Evolutionary conservation across 371 early-diverging fungal genomes (phyloP).

Genomic region (Syncephalis plumigaleata): DNA sequence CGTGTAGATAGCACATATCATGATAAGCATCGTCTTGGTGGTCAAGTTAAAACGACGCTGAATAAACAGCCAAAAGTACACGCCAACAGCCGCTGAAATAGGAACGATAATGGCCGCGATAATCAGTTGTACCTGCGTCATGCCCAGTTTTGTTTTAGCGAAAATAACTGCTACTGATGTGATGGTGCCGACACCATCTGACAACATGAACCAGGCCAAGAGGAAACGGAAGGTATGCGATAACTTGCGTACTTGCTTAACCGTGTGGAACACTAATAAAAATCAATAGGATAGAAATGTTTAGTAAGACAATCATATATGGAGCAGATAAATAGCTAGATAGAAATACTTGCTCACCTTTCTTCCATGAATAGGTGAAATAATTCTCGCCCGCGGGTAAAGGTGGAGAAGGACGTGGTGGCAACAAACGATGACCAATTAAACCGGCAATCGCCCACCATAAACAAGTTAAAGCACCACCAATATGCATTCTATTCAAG

Average conservation of each 20-base stretch:
- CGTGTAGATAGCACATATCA: slow-evolving; percentile 9
- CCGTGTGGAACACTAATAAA: slow-evolving; percentile 11
- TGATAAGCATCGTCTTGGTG: slow-evolving; percentile 8
- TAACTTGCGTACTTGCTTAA: slow-evolving; percentile 9
- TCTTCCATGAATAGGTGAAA: slow-evolving; percentile 21
- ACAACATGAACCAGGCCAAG: slow-evolving; percentile 21
- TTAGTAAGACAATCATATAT: neutral
- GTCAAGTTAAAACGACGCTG: slow-evolving; percentile 17
- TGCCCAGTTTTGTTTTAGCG: slow-evolving; percentile 2
- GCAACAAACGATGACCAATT: slow-evolving; percentile 15
- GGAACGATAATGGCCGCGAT: slow-evolving; percentile 23
- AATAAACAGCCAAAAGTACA: slow-evolving; percentile 24
- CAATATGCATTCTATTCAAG: slow-evolving; percentile 25
- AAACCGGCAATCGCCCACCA: slow-evolving; percentile 26
- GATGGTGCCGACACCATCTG: slow-evolving; percentile 21
- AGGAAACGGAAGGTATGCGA: slow-evolving; percentile 20
- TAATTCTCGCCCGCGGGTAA: slow-evolving; percentile 22
- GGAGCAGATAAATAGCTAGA: neutral
- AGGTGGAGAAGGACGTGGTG: slow-evolving; percentile 33
- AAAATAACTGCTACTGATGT: slow-evolving; percentile 17
- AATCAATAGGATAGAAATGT: too few species aligned
- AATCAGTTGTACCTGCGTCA: slow-evolving; percentile 9
- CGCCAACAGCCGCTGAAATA: slow-evolving; percentile 23
- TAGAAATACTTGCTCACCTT: neutral
- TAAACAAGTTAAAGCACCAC: slow-evolving; percentile 22